phyloP scores from a whole-genome alignment of 2,329 filamentous ascomycete species.

The Huntiella moniliformis region DNA sequence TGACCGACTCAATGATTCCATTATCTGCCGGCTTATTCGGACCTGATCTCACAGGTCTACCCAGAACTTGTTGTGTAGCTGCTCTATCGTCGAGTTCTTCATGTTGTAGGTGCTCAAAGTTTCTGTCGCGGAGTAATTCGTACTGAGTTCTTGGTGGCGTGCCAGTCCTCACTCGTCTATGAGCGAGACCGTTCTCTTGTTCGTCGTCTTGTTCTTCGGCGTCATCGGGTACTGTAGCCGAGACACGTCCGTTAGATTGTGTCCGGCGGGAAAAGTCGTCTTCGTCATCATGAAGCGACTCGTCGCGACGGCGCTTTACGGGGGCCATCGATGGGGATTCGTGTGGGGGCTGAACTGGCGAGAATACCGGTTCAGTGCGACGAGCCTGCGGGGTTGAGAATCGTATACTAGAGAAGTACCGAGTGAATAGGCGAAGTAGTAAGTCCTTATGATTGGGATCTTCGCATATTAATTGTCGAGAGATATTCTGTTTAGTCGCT shows the following conservation, averaged over 20 bases:
- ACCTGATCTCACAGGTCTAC: conserved; percentile 20
- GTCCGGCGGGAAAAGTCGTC: conserved; percentile 8
- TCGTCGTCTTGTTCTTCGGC: conserved; percentile 3
- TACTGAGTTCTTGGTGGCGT: conserved; percentile 39
- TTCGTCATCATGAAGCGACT: conserved; percentile 3
- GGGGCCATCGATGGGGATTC: neutral
- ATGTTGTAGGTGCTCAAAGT: conserved; percentile 38
- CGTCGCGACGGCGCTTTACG: neutral
- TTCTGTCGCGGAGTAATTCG: conserved; percentile 39
- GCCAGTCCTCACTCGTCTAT: conserved; percentile 17
- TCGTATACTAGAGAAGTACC: too few species aligned
- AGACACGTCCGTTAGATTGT: neutral
- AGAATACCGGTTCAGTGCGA: too few species aligned
- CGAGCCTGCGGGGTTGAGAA: too few species aligned
- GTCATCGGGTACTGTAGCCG: neutral
- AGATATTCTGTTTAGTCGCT: too few species aligned
- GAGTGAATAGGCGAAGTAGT: too few species aligned
- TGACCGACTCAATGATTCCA: conserved; percentile 74
- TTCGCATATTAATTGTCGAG: too few species aligned
- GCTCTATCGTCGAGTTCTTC: conserved; percentile 40
- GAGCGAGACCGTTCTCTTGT: conserved; percentile 17
- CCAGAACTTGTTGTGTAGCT: conserved; percentile 41
- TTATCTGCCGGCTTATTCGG: conserved; percentile 63
- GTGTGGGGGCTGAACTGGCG: too few species aligned
- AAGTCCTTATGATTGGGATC: too few species aligned